Evolutionary conservation across 371 early-diverging fungal species (phyloP), one percentile per base, ranked within the genome.

Genomic region (Apophysomyces ossiformis): DNA sequence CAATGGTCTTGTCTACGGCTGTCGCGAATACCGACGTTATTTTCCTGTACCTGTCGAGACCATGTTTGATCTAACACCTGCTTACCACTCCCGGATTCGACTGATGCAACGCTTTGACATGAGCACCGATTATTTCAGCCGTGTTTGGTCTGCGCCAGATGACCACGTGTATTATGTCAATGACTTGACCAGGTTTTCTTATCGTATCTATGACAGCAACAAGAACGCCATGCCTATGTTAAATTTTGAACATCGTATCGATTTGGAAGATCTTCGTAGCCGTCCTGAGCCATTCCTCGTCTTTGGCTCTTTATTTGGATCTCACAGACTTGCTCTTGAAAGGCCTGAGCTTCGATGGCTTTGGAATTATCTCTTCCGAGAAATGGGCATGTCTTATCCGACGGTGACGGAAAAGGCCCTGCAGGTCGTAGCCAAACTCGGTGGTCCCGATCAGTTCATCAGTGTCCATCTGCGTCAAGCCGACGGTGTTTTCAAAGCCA

Each of bases 381-480:
- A 66, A 21, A 43, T 75, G 32, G 61, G 57, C n/a, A 57, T 73
- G 7, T 46, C 57, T 1, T 70, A 79, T 56, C 73, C 76, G 2
- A 46, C 45, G 2, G 74, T 74, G 1, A 41, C 61, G 6, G n/a
- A 69, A n/a, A 41, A 63, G 21, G 67, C 72, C 1, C 57, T 62
- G 13, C 36, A 61, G 18, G 66, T 79, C 35, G 39, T 70, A 13
- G 56, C 57, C 5, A 63, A 46, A 47, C 65, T 81, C 5, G 81
- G 81, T 16, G 81, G 75, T 9, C 26, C 43, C 5, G 68, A 65
- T 4, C 57, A 72, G 6, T 81, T 70, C 47, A 43, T 71, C 0
- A 73, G 76, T 45, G 68, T 74, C 26, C 81, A 81, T 61, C 35
- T 76, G 26, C 67, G 81, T 43, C 66, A 66, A 21, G 79, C 76